Conservation (phyloP, 805 yeast species). For the Myxozyma lipomycoides region DNA sequence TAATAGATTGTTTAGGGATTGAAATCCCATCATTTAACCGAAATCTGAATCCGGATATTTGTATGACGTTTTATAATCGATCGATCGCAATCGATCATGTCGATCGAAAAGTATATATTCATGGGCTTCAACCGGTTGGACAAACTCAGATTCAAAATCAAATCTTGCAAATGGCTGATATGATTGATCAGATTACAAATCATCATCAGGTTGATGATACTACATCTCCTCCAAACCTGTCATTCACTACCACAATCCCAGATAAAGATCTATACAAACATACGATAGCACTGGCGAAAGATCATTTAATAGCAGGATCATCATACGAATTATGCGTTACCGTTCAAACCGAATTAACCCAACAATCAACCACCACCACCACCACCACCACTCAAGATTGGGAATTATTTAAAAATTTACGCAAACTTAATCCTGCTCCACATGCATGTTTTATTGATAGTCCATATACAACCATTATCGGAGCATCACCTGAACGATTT, state of each 20-base stretch:
- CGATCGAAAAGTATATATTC: slow-evolving; percentile 42
- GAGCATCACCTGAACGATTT: slow-evolving; percentile 94
- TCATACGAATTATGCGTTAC: slow-evolving; percentile 93
- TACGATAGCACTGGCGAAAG: slow-evolving; percentile 62
- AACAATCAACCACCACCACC: slow-evolving; percentile 39
- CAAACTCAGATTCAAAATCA: too few relatives aligned
- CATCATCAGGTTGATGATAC: too few relatives aligned
- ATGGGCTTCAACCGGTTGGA: too few relatives aligned
- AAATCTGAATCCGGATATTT: slow-evolving; percentile 63
- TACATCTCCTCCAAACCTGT: not conserved
- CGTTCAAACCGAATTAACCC: slow-evolving; percentile 42
- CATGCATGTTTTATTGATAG: slow-evolving; percentile 78
- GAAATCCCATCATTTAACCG: too few relatives aligned
- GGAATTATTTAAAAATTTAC: slow-evolving; percentile 72
- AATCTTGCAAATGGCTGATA: too few relatives aligned
- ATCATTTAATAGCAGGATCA: slow-evolving; percentile 69
- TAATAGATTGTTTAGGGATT: slow-evolving; percentile 35
- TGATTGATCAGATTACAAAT: too few relatives aligned
- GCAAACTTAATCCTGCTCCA: slow-evolving; percentile 82
- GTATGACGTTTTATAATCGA: slow-evolving; percentile 66
- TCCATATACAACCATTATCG: slow-evolving; percentile 57
- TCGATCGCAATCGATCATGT: slow-evolving; percentile 53
- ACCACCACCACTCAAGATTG: slow-evolving; percentile 47
- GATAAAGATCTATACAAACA: slow-evolving; percentile 43
- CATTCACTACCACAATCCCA: slow-evolving; percentile 1